These are phyloP conservation scores for Linum lewisii DNA, from an alignment of 345 rosid genomes.

Conservation along the genomic window DNA sequence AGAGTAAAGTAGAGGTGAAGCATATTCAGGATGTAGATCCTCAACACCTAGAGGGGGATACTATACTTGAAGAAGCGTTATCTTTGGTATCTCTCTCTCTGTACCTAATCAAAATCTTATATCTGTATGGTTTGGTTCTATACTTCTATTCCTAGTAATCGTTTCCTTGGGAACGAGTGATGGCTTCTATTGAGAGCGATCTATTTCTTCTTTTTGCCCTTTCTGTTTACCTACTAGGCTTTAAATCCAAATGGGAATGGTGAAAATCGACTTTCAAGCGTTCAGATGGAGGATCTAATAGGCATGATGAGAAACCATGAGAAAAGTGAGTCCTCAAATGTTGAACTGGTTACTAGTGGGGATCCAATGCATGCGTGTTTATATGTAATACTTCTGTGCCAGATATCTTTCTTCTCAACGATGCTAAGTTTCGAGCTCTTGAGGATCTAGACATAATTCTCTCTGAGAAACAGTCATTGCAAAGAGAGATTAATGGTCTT, in stretches of 20 bases:
- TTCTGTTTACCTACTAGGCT: conserved; percentile 30
- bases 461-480: conserved; percentile 63
- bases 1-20: conserved; percentile 20
- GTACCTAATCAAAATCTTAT: neutral
- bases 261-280: conserved; percentile 32
- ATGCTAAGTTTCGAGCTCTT: conserved; percentile 68
- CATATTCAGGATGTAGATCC: conserved; percentile 12
- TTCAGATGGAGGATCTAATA: conserved; percentile 56
- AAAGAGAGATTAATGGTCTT: conserved; percentile 56
- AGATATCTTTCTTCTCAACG: conserved; percentile 81
- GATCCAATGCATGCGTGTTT: neutral
- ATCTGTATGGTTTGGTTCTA: too few relatives aligned
- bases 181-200: neutral
- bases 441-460: conserved; percentile 59
- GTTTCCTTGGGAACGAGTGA: neutral
- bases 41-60: conserved; percentile 18
- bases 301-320: conserved; percentile 78
- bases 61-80: conserved; percentile 33
- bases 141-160: too few relatives aligned
- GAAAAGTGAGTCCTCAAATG: conserved; percentile 40
- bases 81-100: conserved; percentile 33
- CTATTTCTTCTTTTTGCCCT: conserved; percentile 1
- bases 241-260: conserved; percentile 33
- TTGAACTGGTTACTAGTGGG: neutral
- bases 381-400: conserved; percentile 15